Evolutionary conservation across 2,329 filamentous ascomycete genomes (phyloP).

Genomic region (Nannizziopsis barbatae): DNA sequence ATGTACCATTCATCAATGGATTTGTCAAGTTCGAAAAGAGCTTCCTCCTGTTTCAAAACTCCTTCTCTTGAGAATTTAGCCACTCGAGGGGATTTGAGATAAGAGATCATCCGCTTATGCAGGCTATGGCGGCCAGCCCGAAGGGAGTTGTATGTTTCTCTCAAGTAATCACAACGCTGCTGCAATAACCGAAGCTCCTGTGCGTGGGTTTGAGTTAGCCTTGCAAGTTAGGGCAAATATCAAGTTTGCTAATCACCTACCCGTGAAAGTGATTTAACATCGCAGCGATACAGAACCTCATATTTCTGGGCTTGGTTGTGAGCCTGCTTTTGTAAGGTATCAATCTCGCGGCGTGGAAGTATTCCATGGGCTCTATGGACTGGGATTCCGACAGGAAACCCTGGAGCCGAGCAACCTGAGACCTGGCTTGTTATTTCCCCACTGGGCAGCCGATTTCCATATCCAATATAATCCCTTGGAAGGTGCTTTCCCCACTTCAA

Average conservation of each 20-base stretch:
- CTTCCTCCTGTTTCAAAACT: constrained; percentile 69
- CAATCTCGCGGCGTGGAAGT: constrained; percentile 17
- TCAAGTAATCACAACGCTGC: constrained; percentile 65
- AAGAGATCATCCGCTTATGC: constrained; percentile 65
- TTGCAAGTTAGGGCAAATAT: not conserved
- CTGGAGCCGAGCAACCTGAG: constrained; percentile 4
- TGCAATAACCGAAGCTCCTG: constrained; percentile 66
- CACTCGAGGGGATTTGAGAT: constrained; percentile 58
- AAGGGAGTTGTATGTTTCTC: constrained; percentile 63
- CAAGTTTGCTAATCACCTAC: constrained; percentile 15
- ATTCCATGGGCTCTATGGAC: constrained; percentile 15
- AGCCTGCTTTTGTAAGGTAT: constrained; percentile 20
- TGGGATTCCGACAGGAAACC: constrained; percentile 17
- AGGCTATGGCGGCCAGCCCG: constrained; percentile 65
- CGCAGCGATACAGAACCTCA: constrained; percentile 20
- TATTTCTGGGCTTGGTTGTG: constrained; percentile 20
- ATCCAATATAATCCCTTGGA: constrained; percentile 1
- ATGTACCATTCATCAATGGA: constrained; percentile 71
- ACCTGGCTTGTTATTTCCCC: constrained; percentile 5
- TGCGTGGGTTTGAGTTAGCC: too few relatives aligned
- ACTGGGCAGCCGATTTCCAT: not conserved
- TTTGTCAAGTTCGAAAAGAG: constrained; percentile 61
- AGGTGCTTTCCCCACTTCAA: constrained; percentile 4
- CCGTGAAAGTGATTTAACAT: constrained; percentile 20
- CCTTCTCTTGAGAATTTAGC: constrained; percentile 63